Evolutionary conservation across 2,329 filamentous ascomycete species (phyloP), one percentile per base, ranked within the genome.

Genomic region (Gaeumannomyces sp.): DNA sequence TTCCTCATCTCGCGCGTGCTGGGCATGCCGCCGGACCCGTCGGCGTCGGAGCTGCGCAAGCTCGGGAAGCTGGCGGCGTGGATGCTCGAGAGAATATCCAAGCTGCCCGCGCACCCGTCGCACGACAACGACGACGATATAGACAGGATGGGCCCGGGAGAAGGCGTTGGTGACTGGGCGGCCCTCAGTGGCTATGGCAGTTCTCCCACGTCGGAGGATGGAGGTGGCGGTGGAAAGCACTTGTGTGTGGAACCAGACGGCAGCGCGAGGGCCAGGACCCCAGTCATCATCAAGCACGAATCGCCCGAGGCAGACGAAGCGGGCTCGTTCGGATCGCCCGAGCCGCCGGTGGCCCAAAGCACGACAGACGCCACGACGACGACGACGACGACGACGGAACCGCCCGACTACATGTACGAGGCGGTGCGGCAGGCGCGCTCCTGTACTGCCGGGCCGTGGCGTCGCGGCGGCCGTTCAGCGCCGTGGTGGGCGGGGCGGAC

Each of bases 371-470:
- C 38, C 13, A 19, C 33, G 13, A 45, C 45, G 13, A 53, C 45
- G 13, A 4, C 19, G 6, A n/a, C 45, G 22, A 4, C 45, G 8
- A 66, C 68, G 2, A 63, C 61, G 11, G 63, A 70, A 3, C 61
- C 71, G 3, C 72, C 77, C 2, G 81, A 84, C 66, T 70, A 74
- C 61, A 75, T 83, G 67, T 83, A 85, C 71, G 74, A 77, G 57
- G 77, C 77, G 13, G 76, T 84, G 14, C 79, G 81, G 2, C 73
- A 76, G 60, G 76, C 79, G 0, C 82, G 0, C 71, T 81, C 7
- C 71, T 85, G 29, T 84, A 83, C 72, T 78, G 77, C 65, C 74
- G 75, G 3, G 80, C 82, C 2, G 80, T 85, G 58, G 71, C 76
- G 35, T 66, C 71, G 13, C 77, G 80, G 3, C 72, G 69, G 3